Base-by-base conservation (phyloP, 1,284 basidiomycete species). In the Cryptococcus maquisensis region DNA sequence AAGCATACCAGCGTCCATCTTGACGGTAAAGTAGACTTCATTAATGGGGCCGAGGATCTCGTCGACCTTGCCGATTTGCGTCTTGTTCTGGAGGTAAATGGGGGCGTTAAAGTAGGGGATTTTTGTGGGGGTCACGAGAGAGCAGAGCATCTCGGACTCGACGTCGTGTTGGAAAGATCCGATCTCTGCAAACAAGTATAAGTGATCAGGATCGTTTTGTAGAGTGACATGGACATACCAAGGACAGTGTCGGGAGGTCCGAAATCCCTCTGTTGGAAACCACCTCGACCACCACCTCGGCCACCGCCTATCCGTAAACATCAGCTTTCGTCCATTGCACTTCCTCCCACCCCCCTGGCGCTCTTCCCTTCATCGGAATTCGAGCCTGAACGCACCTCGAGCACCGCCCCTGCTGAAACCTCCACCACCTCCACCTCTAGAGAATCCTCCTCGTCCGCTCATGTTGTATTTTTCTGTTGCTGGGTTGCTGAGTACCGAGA, bases 91-190 rank as follows among this genome's bases (percentile, higher is more conserved):
- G 49, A 99, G 84, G 77, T 97, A 99, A 74, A 99, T 96, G 51
- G 96, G 95, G 0, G 96, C 95, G 76, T 99, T 99, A 82, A 99
- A 99, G 79, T 96, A 96, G 0, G 96, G 96, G 15, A 99, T 90
- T 80, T 90, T 94, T 77, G 92, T 86, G 2, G 86, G 79, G 73
- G 92, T 84, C 37, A 85, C 79, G 12, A 92, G 91, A 10, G 86
- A 81, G 77, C 96, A 99, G 54, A 98, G 65, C 95, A 99, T 98
- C 76, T 99, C 95, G 60, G 91, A 90, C 79, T 99, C 96, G 47
- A 97, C 94, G 20, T 94, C 89, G 74, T 98, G 93, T 28, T 92
- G 73, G 74, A 95, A 95, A 1, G 86, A 80, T 55, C 94, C 91
- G 79, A 93, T 86, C 79, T 91, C 89, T 91, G 62, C 1, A 8